A percentile compares a stretch with the other conserved stretches of the same genome.
Evolutionary conservation across 2,329 filamentous ascomycete genomes (phyloP).

Genomic region (Coniochaeta pulveracea): DNA sequence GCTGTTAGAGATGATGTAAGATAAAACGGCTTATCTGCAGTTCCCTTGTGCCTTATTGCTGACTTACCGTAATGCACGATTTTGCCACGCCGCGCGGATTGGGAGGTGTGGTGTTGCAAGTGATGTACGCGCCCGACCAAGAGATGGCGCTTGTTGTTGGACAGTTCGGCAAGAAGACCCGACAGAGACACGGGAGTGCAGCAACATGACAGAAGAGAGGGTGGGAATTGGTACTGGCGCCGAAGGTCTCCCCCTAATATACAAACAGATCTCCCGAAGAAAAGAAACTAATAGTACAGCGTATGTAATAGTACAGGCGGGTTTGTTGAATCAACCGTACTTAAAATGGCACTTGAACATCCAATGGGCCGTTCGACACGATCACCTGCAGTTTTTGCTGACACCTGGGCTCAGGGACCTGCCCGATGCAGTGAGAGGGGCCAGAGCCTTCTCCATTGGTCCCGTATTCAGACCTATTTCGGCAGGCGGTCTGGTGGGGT

Average conservation of each 20-base stretch:
- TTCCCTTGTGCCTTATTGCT: background rate
- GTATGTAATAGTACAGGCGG: slow-evolving; percentile 3
- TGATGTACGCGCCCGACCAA: background rate
- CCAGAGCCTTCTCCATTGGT: no score
- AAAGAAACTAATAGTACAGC: slow-evolving; percentile 1
- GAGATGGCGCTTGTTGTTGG: slow-evolving; percentile 2
- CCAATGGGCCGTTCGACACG: no score
- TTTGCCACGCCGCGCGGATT: background rate
- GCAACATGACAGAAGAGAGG: slow-evolving; percentile 4
- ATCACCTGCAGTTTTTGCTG: no score
- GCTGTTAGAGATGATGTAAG: background rate
- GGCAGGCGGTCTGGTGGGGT: no score
- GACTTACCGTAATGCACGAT: slow-evolving; percentile 1
- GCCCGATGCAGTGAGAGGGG: no score
- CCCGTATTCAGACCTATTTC: no score
- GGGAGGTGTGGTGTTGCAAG: background rate
- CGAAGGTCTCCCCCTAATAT: slow-evolving; percentile 1
- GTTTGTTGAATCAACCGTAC: no score
- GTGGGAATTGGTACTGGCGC: background rate
- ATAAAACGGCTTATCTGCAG: no score
- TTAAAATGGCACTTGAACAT: no score
- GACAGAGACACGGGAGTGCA: slow-evolving; percentile 1
- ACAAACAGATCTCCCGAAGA: background rate
- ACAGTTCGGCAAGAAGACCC: slow-evolving; percentile 1
- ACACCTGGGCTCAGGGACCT: no score